Evolutionary conservation across 2,329 filamentous ascomycete genomes (phyloP).

Genomic region (Mariannaea elegans): DNA sequence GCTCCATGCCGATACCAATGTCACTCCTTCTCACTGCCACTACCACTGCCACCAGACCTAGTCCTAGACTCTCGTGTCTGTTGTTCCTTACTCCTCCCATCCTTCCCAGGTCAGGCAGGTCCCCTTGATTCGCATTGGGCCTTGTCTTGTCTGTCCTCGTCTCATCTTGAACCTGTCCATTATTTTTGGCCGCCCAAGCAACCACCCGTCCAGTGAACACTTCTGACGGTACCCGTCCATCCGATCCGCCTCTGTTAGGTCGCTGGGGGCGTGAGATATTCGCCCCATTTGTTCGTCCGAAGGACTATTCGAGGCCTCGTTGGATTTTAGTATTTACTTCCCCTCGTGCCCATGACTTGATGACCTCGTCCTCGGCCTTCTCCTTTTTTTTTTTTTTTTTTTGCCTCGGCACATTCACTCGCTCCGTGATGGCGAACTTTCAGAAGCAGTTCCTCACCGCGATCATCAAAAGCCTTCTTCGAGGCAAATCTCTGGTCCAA

Average conservation of each 20-base stretch:
- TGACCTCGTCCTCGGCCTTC: neutral
- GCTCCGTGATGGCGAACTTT: conserved; percentile 66
- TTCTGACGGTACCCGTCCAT: conserved; percentile 29
- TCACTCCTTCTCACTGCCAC: neutral
- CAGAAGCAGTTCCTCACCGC: conserved; percentile 64
- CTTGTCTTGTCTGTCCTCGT: conserved; percentile 25
- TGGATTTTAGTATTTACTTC: conserved; percentile 38
- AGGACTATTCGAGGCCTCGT: conserved; percentile 17
- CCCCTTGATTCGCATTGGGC: conserved; percentile 1
- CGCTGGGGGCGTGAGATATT: conserved; percentile 36
- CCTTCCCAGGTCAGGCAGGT: conserved; percentile 3
- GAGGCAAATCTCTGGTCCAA: conserved; percentile 67
- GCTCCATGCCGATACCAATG: neutral
- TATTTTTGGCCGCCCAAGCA: conserved; percentile 12
- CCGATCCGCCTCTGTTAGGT: conserved; percentile 31
- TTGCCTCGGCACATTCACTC: conserved; percentile 55
- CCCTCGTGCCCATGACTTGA: conserved; percentile 33
- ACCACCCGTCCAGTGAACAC: conserved; percentile 16
- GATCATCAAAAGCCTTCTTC: conserved; percentile 64
- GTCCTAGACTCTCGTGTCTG: conserved; percentile 18
- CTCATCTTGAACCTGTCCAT: conserved; percentile 22
- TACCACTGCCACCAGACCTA: conserved; percentile 4
- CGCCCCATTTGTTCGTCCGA: conserved; percentile 26
- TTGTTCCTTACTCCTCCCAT: conserved; percentile 16
- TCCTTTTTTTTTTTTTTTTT: conserved; percentile 22